phyloP scores from a whole-genome alignment of 2,329 filamentous ascomycete species.

The Dryadomyces quercivorus region DNA sequence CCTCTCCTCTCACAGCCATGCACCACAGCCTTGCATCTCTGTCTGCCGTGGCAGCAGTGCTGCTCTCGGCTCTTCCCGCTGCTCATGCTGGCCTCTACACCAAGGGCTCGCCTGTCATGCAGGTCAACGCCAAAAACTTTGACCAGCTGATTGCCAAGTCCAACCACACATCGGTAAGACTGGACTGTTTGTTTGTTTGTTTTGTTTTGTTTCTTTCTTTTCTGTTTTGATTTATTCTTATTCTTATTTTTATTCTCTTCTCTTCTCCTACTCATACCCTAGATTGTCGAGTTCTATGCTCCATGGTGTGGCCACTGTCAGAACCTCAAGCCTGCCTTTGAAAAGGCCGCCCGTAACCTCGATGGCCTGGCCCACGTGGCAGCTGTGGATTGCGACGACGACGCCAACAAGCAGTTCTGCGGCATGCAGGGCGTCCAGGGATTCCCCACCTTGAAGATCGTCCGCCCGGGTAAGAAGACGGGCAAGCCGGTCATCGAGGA shows the following conservation, averaged over 20 bases:
- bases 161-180: conserved; percentile 76
- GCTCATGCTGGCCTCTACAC: conserved; percentile 65
- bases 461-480: conserved; percentile 63
- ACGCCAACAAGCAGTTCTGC: conserved; percentile 81
- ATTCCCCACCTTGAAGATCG: conserved; percentile 92
- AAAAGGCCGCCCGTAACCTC: conserved; percentile 82
- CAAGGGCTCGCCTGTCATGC: conserved; percentile 77
- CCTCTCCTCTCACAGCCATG: background rate
- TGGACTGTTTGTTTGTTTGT: background rate
- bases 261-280: too few relatives aligned
- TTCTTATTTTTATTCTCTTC: background rate
- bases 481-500: conserved; percentile 77
- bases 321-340: conserved; percentile 89
- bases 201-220: background rate
- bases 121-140: conserved; percentile 69
- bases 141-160: conserved; percentile 74
- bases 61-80: conserved; percentile 53
- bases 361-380: conserved; percentile 90
- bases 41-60: conserved; percentile 44
- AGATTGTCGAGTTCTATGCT: conserved; percentile 79
- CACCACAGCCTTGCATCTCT: conserved; percentile 19
- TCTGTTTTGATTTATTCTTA: too few relatives aligned
- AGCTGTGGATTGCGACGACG: conserved; percentile 90
- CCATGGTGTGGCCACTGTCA: conserved; percentile 98
- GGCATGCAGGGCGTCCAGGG: conserved; percentile 77